phyloP scores from a whole-genome alignment of 352 stramenopile genomes.

The Nothophytophthora sp. region DNA sequence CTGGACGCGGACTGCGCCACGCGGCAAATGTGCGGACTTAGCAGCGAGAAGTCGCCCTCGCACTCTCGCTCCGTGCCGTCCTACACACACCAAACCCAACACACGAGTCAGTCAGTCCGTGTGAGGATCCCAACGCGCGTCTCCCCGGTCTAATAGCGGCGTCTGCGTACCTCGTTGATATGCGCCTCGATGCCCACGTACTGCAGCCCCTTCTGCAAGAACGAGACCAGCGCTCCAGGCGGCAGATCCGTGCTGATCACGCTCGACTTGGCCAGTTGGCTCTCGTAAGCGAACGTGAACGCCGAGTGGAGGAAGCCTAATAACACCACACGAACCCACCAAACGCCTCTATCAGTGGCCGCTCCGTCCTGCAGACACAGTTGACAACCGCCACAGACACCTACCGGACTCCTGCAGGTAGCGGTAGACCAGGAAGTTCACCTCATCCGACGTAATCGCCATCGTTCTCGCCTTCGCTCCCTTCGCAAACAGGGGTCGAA shows the following conservation, averaged over 20 bases:
- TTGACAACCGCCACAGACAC: constrained; percentile 7
- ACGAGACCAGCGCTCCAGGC: constrained; percentile 96
- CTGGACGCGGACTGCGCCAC: constrained; percentile 79
- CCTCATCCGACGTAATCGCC: constrained; percentile 94
- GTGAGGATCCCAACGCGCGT: background rate
- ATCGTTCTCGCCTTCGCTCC: constrained; percentile 44
- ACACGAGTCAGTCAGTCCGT: background rate
- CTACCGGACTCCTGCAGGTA: constrained; percentile 96
- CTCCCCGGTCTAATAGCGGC: background rate
- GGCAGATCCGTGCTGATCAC: constrained; percentile 94
- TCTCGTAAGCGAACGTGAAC: constrained; percentile 99
- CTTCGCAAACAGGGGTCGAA: no score
- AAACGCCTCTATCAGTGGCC: background rate
- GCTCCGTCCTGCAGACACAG: background rate
- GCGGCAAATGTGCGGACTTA: constrained; percentile 92
- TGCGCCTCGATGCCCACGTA: constrained; percentile 93
- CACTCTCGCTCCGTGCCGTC: constrained; percentile 88
- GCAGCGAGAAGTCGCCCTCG: constrained; percentile 89
- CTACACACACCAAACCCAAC: constrained; percentile 17
- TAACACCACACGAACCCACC: background rate
- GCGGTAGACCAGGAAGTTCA: constrained; percentile 98
- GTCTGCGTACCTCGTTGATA: constrained; percentile 79
- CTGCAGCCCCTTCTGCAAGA: constrained; percentile 98
- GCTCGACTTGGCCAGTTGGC: constrained; percentile 93
- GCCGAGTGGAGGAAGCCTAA: constrained; percentile 96